Evolutionary conservation across 352 stramenopile species (phyloP), one percentile per base, ranked within the genome.

Genomic region (Phytopythium delawarense): DNA sequence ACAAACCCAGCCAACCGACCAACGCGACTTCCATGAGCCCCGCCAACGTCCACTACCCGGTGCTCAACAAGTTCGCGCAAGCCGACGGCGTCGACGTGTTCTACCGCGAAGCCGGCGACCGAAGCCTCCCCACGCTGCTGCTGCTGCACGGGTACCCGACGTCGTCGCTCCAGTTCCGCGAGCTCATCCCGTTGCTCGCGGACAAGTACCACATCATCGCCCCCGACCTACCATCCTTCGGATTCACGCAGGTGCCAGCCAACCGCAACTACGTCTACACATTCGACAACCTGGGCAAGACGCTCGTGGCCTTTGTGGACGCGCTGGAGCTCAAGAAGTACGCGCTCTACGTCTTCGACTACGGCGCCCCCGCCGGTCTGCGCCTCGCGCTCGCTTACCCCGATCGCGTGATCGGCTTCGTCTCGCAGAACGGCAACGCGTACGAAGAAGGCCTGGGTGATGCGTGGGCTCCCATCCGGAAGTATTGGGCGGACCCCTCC

Each of bases 361-460:
- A 57, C 50, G 50, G 50, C 18, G 50, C 50, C 23, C 50, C 50
- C 2, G 30, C 39, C 30, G 50, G 50, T 9, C 50, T 57, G 8
- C 50, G 50, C 5, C 50, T 57, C 18, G 50, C 50, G 18, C 50
- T 57, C 50, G 50, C 50, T 11, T 39, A 57, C n/a, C 50, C 50
- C 30, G 50, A 57, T 7, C 50, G 50, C 5, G 50, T 57, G 6
- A 44, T 6, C 3, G 50, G 50, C 30, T 25, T 57, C 15, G 30
- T 57, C 15, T 57, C 50, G 30, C 50, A 57, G 50, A 57, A 57
- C 16, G 50, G 50, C 50, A 57, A 57, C 50, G 50, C 50, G 30
- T 57, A 57, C 50, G 50, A 57, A 28, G 50, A 57, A 30, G 50
- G 50, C 23, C 50, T 57, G 15, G 50, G 50, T 1, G 50, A 57